phyloP scores from a whole-genome alignment of 2,329 filamentous ascomycete species.

The Ceratocystis albifundus region DNA sequence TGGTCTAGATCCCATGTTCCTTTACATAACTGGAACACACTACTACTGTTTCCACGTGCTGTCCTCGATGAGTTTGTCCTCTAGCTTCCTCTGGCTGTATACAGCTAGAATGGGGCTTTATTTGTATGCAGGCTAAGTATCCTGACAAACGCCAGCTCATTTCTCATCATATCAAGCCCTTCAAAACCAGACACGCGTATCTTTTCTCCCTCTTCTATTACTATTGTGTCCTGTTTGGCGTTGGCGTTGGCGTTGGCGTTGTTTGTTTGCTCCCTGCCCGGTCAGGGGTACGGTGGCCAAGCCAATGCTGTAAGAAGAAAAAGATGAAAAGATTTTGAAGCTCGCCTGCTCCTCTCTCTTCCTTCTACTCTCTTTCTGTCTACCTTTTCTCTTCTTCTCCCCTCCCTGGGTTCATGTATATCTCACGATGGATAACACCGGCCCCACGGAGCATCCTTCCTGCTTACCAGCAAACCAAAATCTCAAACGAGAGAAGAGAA shows the following conservation, averaged over 20 bases:
- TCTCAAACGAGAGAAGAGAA: neutral
- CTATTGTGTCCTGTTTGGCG: neutral
- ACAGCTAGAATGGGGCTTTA: neutral
- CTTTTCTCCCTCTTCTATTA: neutral
- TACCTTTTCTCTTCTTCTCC: neutral
- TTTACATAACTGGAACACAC: neutral
- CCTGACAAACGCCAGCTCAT: neutral
- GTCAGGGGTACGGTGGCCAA: neutral
- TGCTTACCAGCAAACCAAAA: neutral
- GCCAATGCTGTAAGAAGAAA: neutral
- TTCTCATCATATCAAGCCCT: neutral
- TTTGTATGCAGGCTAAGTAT: neutral
- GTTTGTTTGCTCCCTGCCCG: neutral
- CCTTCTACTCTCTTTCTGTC: neutral
- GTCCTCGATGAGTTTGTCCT: neutral
- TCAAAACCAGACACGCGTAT: neutral
- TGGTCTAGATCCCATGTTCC: neutral
- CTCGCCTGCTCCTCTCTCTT: neutral
- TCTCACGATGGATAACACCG: conserved; percentile 1
- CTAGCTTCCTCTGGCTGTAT: neutral
- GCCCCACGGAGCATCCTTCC: neutral
- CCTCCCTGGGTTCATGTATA: neutral
- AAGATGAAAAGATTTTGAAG: neutral
- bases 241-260: neutral
- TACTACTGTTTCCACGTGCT: conserved; percentile 4